A percentile compares a stretch with the other conserved stretches of the same genome.
These are phyloP conservation scores for Penicillium odoratum DNA, from an alignment of 495 filamentous ascomycete species.

Conservation along the genomic window DNA sequence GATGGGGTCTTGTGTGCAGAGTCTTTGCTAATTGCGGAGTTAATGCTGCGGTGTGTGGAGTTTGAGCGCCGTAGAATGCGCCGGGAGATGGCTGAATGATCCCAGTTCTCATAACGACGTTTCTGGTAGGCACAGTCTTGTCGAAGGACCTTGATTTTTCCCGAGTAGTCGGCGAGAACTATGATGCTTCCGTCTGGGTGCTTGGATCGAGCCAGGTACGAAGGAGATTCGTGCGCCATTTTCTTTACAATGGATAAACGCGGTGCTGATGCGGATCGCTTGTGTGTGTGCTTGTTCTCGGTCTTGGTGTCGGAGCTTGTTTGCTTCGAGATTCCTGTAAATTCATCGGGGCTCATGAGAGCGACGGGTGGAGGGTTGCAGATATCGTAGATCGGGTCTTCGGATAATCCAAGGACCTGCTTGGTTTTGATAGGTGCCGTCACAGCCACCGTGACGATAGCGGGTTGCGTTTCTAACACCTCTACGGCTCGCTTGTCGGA, in stretches of 20 bases:
- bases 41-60: constrained; percentile 57
- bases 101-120: constrained; percentile 51
- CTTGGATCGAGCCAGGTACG: constrained; percentile 69
- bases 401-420: constrained; percentile 73
- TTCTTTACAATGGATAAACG: constrained; percentile 49
- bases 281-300: constrained; percentile 21
- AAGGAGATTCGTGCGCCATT: constrained; percentile 60
- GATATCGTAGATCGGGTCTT: constrained; percentile 91
- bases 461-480: constrained; percentile 84
- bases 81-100: constrained; percentile 73
- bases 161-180: constrained; percentile 83
- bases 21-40: constrained; percentile 48
- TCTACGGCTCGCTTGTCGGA: constrained; percentile 80
- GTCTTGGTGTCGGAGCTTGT: constrained; percentile 9
- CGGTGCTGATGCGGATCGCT: constrained; percentile 20
- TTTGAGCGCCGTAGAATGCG: constrained; percentile 68
- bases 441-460: constrained; percentile 82
- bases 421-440: constrained; percentile 80
- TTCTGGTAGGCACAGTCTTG: constrained; percentile 83
- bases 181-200: constrained; percentile 91
- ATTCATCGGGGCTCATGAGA: constrained; percentile 72
- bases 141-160: constrained; percentile 88
- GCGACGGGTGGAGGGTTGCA: constrained; percentile 95
- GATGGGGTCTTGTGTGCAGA: constrained; percentile 59
- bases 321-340: constrained; percentile 39